Conservation (phyloP, 2,329 filamentous ascomycete species). For the Ascochyta viciae-villosae region DNA sequence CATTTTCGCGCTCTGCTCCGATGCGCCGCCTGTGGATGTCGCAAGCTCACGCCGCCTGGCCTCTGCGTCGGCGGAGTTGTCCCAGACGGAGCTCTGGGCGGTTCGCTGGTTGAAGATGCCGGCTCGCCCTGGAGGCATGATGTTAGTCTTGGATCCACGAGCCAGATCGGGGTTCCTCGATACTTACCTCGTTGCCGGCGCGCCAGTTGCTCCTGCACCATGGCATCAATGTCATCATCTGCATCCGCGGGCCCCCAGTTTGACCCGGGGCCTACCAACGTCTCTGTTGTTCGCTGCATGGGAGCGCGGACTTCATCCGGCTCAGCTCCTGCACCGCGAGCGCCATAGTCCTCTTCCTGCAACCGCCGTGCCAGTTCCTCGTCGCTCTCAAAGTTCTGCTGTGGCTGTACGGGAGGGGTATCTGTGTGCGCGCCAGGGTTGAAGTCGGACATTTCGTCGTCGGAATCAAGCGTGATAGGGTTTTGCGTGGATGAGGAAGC, state of each 20-base stretch:
- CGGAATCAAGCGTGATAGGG: slow-evolving; percentile 76
- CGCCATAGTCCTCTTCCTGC: slow-evolving; percentile 87
- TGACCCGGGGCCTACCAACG: slow-evolving; percentile 76
- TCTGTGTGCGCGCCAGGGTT: slow-evolving; percentile 46
- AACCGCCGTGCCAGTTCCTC: slow-evolving; percentile 89
- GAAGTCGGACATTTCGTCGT: slow-evolving; percentile 69
- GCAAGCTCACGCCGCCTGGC: slow-evolving; percentile 62
- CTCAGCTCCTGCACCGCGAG: slow-evolving; percentile 48
- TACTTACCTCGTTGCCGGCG: slow-evolving; percentile 51
- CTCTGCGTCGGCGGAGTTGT: slow-evolving; percentile 57
- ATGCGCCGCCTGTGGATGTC: slow-evolving; percentile 69
- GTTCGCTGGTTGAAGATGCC: slow-evolving; percentile 76
- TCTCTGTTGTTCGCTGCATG: slow-evolving; percentile 90
- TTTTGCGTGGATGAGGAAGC: slow-evolving; percentile 56
- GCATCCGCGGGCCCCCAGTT: slow-evolving; percentile 57
- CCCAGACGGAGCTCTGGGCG: slow-evolving; percentile 64
- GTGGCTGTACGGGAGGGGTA: slow-evolving; percentile 29
- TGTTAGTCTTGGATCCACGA: slow-evolving; percentile 33
- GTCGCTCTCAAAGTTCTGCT: slow-evolving; percentile 75
- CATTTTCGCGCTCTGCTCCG: slow-evolving; percentile 71
- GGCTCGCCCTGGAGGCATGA: slow-evolving; percentile 46
- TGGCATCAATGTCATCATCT: slow-evolving; percentile 64
- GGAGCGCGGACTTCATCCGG: slow-evolving; percentile 79
- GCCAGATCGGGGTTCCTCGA: slow-evolving; percentile 21
- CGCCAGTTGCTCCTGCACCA: slow-evolving; percentile 69